phyloP scores from a whole-genome alignment of 2,329 filamentous ascomycete genomes.

The Fonsecaea pugnacius region DNA sequence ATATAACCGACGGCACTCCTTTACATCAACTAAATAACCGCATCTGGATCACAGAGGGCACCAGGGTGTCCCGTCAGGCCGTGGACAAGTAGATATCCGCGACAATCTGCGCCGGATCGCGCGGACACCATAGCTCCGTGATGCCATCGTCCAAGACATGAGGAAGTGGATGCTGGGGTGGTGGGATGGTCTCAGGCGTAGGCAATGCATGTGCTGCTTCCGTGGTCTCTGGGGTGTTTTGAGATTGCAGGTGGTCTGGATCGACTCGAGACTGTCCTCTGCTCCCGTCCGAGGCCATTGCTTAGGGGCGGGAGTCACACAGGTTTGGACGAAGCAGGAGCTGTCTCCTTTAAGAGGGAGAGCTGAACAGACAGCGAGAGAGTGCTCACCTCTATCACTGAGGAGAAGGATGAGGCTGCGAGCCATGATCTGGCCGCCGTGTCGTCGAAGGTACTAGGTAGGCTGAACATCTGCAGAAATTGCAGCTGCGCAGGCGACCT shows the following conservation, averaged over 20 bases:
- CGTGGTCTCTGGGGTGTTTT: background rate
- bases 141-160: conserved; percentile 9
- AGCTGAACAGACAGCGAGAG: background rate
- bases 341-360: background rate
- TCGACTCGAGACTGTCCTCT: background rate
- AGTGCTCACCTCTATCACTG: background rate
- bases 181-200: background rate
- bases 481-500: background rate
- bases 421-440: background rate
- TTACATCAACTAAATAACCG: background rate
- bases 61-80: conserved; percentile 39
- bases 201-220: background rate
- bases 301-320: background rate
- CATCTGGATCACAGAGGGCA: conserved; percentile 1
- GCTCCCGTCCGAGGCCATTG: background rate
- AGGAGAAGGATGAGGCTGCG: background rate
- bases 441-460: background rate
- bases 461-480: background rate
- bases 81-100: conserved; percentile 38
- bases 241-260: background rate
- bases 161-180: background rate
- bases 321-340: background rate
- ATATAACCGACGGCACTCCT: background rate
- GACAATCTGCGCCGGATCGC: background rate
- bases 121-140: conserved; percentile 7